These are phyloP conservation scores for Cryptosporidium tyzzeri DNA, from an alignment of 169 alveolate species.

Conservation along the genomic window DNA sequence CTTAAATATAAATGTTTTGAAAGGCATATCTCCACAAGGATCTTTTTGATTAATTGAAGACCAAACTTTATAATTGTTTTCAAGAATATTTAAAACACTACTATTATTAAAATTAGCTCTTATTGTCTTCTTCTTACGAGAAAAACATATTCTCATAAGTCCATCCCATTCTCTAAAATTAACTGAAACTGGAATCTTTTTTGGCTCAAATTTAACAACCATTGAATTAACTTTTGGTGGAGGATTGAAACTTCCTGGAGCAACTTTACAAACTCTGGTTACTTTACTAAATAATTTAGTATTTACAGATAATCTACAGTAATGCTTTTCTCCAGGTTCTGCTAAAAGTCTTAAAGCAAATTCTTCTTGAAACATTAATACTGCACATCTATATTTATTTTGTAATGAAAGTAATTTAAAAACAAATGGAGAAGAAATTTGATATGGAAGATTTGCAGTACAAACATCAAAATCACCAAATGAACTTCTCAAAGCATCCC, in stretches of 20 bases:
- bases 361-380: conserved; percentile 99
- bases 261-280: conserved; percentile 94
- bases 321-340: conserved; percentile 94
- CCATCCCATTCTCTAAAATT: conserved; percentile 99
- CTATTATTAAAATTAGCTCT: conserved; percentile 95
- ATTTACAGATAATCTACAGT: conserved; percentile 97
- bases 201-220: conserved; percentile 97
- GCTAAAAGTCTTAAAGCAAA: conserved; percentile 98
- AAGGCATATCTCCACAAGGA: conserved; percentile 78
- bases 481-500: conserved; percentile 94
- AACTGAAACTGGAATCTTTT: conserved; percentile 81
- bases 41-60: conserved; percentile 84
- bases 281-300: conserved; percentile 90
- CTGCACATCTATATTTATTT: conserved; percentile 93
- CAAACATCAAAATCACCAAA: conserved; percentile 97
- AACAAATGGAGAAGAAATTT: conserved; percentile 98
- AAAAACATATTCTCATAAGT: conserved; percentile 95
- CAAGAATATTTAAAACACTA: conserved; percentile 92
- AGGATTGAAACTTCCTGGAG: conserved; percentile 97
- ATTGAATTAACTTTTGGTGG: conserved; percentile 99
- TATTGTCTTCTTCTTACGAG: conserved; percentile 96
- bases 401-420: conserved; percentile 96
- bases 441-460: conserved; percentile 99
- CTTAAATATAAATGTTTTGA: conserved; percentile 76
- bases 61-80: conserved; percentile 92